Evolutionary conservation across 768 basidiomycete species (phyloP).

Genomic region (Cyclocybe cylindracea): DNA sequence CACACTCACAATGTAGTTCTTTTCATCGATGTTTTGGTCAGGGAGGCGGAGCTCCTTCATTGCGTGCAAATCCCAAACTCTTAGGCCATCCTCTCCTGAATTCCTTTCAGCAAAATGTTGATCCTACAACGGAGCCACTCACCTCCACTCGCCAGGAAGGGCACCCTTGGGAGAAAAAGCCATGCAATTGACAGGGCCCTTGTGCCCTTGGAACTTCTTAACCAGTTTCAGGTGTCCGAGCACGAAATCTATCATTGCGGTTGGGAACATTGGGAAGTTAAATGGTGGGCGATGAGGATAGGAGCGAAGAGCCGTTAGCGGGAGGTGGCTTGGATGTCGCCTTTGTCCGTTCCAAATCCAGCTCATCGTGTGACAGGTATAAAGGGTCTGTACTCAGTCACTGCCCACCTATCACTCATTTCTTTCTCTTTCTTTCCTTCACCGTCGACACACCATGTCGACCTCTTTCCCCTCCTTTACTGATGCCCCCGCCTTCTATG

Average conservation of each 20-base stretch:
- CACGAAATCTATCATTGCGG: too few relatives aligned
- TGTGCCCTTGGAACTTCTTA: constrained; percentile 7
- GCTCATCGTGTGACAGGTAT: background rate
- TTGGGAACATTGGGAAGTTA: too few relatives aligned
- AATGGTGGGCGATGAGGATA: too few relatives aligned
- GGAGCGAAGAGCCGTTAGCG: too few relatives aligned
- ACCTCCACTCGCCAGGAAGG: constrained; percentile 19
- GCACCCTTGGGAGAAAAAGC: constrained; percentile 18
- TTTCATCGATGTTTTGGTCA: constrained; percentile 8
- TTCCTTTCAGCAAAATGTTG: background rate
- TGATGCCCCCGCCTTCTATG: constrained; percentile 11
- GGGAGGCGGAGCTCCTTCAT: constrained; percentile 5
- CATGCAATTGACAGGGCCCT: constrained; percentile 10
- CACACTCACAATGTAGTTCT: constrained; percentile 6
- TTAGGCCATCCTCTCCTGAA: constrained; percentile 11
- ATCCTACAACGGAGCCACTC: background rate
- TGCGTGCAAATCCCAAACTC: constrained; percentile 12
- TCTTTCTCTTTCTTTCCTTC: too few relatives aligned
- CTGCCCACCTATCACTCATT: too few relatives aligned
- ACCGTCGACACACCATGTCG: too few relatives aligned
- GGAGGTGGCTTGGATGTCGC: background rate
- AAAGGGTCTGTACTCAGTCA: too few relatives aligned
- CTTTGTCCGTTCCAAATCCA: background rate
- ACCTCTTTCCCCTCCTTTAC: constrained; percentile 5
- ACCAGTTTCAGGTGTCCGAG: background rate